Evolutionary conservation across 2,329 filamentous ascomycete species (phyloP), one percentile per base, ranked within the genome.

Genomic region (Trichoderma koningii): DNA sequence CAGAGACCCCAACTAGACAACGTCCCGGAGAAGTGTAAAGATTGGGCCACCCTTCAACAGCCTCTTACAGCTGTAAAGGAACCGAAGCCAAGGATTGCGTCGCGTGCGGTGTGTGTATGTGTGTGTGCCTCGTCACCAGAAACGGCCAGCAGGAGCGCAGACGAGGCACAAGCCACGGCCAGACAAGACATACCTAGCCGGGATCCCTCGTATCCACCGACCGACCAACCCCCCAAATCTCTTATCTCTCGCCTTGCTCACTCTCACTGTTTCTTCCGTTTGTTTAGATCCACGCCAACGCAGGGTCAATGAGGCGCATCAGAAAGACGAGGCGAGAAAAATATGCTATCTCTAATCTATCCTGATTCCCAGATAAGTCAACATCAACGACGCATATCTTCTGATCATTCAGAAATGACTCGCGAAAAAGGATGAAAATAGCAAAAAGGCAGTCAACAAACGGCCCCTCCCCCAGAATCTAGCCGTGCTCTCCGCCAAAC

Each of bases 11-110:
- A 17, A 52, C 30, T 7, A 21, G n/a, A 23, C 38, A 52, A 23
- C 2, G 52, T 48, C 61, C 42, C 61, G 61, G 61, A 64, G 61
- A 64, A 50, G 52, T 64, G 61, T 52, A 64, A 64, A 48, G 51
- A 64, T 64, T 56, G 42, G 52, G 61, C 28, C 47, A 61, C 42
- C 41, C 41, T 21, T 45, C 15, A 10, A 21, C 14, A 14, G 10
- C 3, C 12, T 10, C 9, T 34, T 34, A 34, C 30, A 10, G 30
- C 7, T 34, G 6, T 34, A 7, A 34, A 34, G 1, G 30, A 34
- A 10, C 10, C 9, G 7, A 9, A 10, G 34, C 34, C 34, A 14
- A 14, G 10, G 34, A 4, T 14, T 38, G 34, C 12, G 34, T 38
- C 10, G 34, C 34, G 34, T 10, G 30, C 9, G 30, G 30, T 34